phyloP scores from a whole-genome alignment of 177 flowering plant genomes.

The Vitis hybrid region DNA sequence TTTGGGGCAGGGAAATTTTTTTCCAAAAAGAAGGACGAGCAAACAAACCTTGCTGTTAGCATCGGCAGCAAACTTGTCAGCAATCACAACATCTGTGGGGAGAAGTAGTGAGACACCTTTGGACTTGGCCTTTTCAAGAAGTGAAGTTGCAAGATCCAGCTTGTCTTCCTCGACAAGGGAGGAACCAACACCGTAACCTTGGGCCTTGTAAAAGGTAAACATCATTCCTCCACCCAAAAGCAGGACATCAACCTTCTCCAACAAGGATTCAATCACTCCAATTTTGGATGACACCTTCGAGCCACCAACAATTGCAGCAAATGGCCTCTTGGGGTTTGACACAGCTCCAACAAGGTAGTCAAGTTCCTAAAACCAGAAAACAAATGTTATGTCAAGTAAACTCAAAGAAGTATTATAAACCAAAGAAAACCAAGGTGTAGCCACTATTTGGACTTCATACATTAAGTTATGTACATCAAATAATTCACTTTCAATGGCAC shows the following conservation, averaged over 20 bases:
- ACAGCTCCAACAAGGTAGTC: constrained; percentile 96
- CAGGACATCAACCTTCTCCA: constrained; percentile 73
- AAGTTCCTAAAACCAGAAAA: constrained; percentile 58
- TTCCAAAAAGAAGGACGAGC: neutral
- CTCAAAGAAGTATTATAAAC: too few relatives aligned
- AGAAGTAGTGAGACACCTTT: constrained; percentile 81
- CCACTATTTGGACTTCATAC: neutral
- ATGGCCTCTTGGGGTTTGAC: constrained; percentile 82
- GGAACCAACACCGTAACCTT: constrained; percentile 72
- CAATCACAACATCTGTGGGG: constrained; percentile 83
- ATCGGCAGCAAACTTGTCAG: constrained; percentile 88
- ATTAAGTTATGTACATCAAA: neutral
- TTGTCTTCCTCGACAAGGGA: constrained; percentile 96
- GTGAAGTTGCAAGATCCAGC: constrained; percentile 74
- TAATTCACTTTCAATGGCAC: too few relatives aligned
- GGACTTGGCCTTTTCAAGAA: constrained; percentile 78
- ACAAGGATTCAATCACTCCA: constrained; percentile 84
- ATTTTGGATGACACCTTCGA: constrained; percentile 88
- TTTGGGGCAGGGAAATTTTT: too few relatives aligned
- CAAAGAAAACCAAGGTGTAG: neutral
- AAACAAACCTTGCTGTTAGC: constrained; percentile 82
- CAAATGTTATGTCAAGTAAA: neutral
- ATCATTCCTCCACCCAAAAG: constrained; percentile 93
- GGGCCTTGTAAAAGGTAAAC: constrained; percentile 96
- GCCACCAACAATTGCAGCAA: constrained; percentile 97